A percentile compares a stretch with the other conserved stretches of the same genome.
Evolutionary conservation across 495 filamentous ascomycete species (phyloP).

Genomic region (Durotheca rogersii): DNA sequence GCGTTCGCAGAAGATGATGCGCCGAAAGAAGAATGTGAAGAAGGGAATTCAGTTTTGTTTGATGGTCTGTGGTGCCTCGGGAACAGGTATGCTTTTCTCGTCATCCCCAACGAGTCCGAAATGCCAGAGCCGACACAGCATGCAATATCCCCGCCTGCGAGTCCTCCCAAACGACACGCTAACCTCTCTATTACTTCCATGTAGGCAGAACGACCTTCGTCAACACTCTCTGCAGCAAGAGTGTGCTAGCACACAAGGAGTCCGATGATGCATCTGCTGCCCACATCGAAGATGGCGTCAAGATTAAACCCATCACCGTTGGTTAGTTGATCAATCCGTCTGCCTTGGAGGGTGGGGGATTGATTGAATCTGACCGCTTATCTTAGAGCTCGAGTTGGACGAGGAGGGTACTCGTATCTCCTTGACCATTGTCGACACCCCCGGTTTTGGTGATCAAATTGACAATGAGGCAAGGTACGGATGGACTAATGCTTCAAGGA

Average conservation of each 20-base stretch:
- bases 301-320: conserved; percentile 97
- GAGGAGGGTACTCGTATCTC: conserved; percentile 98
- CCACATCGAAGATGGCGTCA: conserved; percentile 92
- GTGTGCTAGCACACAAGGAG: conserved; percentile 84
- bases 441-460: conserved; percentile 97
- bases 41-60: conserved; percentile 99
- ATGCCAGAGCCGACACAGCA: background rate
- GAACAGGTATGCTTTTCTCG: conserved; percentile 71
- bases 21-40: conserved; percentile 99
- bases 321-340: conserved; percentile 64
- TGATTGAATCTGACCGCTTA: conserved; percentile 26
- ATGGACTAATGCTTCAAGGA: background rate
- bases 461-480: conserved; percentile 96
- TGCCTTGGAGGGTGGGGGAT: background rate
- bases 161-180: conserved; percentile 7
- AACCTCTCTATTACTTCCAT: conserved; percentile 24
- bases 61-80: conserved; percentile 99
- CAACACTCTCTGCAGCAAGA: conserved; percentile 96
- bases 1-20: conserved; percentile 79
- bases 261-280: conserved; percentile 83
- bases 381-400: conserved; percentile 86
- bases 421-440: conserved; percentile 96
- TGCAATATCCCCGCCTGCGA: conserved; percentile 4
- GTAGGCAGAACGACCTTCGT: conserved; percentile 96
- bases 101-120: conserved; percentile 16